Percentiles rank a stretch among this genome's conserved stretches.
phyloP scores from a whole-genome alignment of 2,329 filamentous ascomycete genomes.

The Verticillium isaacii region DNA sequence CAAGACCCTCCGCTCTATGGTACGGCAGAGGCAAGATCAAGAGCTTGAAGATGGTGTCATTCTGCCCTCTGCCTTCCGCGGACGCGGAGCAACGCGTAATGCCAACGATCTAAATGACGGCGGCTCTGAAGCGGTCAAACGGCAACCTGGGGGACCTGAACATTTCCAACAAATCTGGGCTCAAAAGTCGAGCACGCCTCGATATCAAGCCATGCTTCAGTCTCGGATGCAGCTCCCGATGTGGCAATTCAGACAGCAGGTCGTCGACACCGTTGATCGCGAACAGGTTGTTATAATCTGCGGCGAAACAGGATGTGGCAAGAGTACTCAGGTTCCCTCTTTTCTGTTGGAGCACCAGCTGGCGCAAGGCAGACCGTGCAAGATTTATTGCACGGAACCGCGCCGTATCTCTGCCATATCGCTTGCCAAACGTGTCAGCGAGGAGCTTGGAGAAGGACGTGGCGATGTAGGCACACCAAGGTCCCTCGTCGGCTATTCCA shows the following conservation, averaged over 20 bases:
- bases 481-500: constrained; percentile 91
- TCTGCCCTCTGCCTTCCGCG: constrained; percentile 70
- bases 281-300: constrained; percentile 90
- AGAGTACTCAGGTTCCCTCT: constrained; percentile 95
- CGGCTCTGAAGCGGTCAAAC: constrained; percentile 26
- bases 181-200: constrained; percentile 49
- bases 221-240: constrained; percentile 81
- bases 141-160: constrained; percentile 34
- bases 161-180: constrained; percentile 55
- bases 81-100: constrained; percentile 43
- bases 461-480: constrained; percentile 75
- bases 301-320: constrained; percentile 94
- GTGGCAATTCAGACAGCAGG: constrained; percentile 75
- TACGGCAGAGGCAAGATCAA: constrained; percentile 64
- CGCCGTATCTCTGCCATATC: constrained; percentile 95
- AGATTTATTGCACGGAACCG: constrained; percentile 93
- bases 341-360: constrained; percentile 90
- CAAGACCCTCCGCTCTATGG: constrained; percentile 62
- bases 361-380: constrained; percentile 73
- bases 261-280: constrained; percentile 69
- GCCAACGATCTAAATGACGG: constrained; percentile 45
- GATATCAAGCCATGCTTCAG: constrained; percentile 75
- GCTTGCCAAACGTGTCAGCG: constrained; percentile 84
- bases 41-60: constrained; percentile 72
- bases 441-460: constrained; percentile 84